phyloP scores from a whole-genome alignment of 2,329 filamentous ascomycete genomes.

The Exutisphaerella laricina region DNA sequence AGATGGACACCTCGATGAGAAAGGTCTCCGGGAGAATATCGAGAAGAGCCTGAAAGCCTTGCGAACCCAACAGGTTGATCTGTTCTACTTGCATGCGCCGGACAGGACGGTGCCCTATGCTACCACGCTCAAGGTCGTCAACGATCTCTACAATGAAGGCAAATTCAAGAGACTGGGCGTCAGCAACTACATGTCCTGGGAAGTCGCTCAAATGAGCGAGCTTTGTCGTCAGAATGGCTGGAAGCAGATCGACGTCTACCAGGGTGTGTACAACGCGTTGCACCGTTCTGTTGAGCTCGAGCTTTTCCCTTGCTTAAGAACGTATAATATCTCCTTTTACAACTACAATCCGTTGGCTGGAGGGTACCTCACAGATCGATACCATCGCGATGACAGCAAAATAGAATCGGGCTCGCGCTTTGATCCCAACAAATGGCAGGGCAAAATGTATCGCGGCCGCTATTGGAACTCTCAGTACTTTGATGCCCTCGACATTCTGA shows the following conservation, averaged over 20 bases:
- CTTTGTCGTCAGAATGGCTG: constrained; percentile 59
- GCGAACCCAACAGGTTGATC: constrained; percentile 65
- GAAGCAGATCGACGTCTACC: constrained; percentile 42
- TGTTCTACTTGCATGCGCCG: constrained; percentile 69
- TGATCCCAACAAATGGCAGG: constrained; percentile 29
- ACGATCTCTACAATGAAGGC: constrained; percentile 74
- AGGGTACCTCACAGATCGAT: constrained; percentile 42
- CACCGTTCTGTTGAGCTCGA: constrained; percentile 39
- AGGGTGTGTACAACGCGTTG: constrained; percentile 42
- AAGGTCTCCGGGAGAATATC: constrained; percentile 50
- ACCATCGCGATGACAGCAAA: constrained; percentile 34
- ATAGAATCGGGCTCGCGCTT: constrained; percentile 21
- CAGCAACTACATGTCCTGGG: constrained; percentile 76
- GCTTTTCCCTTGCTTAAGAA: constrained; percentile 39
- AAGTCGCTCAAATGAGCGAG: constrained; percentile 75
- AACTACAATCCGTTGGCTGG: constrained; percentile 43
- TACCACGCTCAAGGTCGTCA: constrained; percentile 68
- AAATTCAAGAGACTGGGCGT: constrained; percentile 75
- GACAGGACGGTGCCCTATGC: constrained; percentile 56
- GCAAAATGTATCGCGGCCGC: constrained; percentile 37
- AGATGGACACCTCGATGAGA: background rate
- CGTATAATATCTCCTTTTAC: constrained; percentile 41
- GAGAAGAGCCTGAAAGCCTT: constrained; percentile 64
- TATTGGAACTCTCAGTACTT: constrained; percentile 44
- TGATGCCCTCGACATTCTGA: constrained; percentile 39